Evolutionary conservation across 2,329 filamentous ascomycete genomes (phyloP).

Genomic region (Metarhizium robertsii): DNA sequence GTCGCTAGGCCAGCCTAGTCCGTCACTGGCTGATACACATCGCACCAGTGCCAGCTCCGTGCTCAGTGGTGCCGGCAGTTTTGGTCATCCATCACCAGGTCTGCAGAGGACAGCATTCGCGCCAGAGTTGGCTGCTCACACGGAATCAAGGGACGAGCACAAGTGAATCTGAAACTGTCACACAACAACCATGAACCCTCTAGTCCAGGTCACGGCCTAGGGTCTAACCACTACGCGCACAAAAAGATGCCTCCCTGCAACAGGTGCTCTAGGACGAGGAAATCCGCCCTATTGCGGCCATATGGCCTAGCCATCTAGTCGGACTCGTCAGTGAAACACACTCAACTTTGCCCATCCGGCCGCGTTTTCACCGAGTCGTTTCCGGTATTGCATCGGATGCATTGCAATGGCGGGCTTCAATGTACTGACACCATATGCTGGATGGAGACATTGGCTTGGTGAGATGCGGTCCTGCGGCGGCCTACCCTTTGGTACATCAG

Average conservation of each 20-base stretch:
- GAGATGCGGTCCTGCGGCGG: too few species aligned
- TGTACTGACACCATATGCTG: too few species aligned
- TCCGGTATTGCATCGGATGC: too few species aligned
- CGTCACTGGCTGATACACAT: slow-evolving; percentile 12
- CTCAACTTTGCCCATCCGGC: too few species aligned
- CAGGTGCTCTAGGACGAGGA: too few species aligned
- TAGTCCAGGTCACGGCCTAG: background rate
- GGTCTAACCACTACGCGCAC: background rate
- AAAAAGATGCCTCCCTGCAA: background rate
- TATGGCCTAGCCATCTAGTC: too few species aligned
- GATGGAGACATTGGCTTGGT: too few species aligned
- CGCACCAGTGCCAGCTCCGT: slow-evolving; percentile 17
- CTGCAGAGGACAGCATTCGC: slow-evolving; percentile 32
- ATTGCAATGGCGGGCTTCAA: too few species aligned
- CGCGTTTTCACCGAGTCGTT: too few species aligned
- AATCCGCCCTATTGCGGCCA: too few species aligned
- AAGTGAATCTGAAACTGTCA: background rate
- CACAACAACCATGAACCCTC: background rate
- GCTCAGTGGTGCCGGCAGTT: slow-evolving; percentile 17
- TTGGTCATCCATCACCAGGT: slow-evolving; percentile 24
- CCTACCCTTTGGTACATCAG: too few species aligned
- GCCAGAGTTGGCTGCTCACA: slow-evolving; percentile 36
- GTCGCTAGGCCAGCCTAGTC: slow-evolving; percentile 26
- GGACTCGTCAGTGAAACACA: too few species aligned
- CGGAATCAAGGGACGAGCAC: slow-evolving; percentile 38